A percentile compares a stretch with the other conserved stretches of the same genome.
Evolutionary conservation across 208 protist genomes (phyloP).

Genomic region (Trypanosoma boissoni): DNA sequence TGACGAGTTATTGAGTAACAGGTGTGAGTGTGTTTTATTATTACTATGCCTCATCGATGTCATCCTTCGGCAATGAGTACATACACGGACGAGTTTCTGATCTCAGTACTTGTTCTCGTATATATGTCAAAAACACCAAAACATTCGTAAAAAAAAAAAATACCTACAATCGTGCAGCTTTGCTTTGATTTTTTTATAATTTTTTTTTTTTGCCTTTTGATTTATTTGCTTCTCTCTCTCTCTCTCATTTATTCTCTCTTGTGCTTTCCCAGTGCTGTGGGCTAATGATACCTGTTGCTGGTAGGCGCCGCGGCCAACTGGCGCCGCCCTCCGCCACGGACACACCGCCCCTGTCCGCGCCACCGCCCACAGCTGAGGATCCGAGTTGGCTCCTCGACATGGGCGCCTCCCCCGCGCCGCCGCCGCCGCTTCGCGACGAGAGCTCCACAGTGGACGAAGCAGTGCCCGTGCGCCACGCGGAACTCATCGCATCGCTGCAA

Average conservation of each 20-base stretch:
- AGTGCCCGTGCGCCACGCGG: too few relatives aligned
- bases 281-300: constrained; percentile 37
- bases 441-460: too few relatives aligned
- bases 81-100: too few relatives aligned
- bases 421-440: not conserved
- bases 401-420: not conserved
- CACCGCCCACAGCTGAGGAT: not conserved
- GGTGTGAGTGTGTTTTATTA: too few relatives aligned
- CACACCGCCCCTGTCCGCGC: not conserved
- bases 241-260: not conserved
- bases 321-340: constrained; percentile 8
- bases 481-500: too few relatives aligned
- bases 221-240: not conserved
- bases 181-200: not conserved
- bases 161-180: not conserved
- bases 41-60: too few relatives aligned
- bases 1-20: too few relatives aligned
- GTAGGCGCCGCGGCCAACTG: constrained; percentile 32
- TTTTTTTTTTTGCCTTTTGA: constrained; percentile 9
- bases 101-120: too few relatives aligned
- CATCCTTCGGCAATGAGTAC: too few relatives aligned
- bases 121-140: too few relatives aligned
- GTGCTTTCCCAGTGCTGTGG: not conserved
- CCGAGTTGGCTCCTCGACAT: constrained; percentile 26
- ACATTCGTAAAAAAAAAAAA: not conserved